Base-by-base conservation (phyloP, 2,329 filamentous ascomycete genomes). In the Aspergillus luchuensis region DNA sequence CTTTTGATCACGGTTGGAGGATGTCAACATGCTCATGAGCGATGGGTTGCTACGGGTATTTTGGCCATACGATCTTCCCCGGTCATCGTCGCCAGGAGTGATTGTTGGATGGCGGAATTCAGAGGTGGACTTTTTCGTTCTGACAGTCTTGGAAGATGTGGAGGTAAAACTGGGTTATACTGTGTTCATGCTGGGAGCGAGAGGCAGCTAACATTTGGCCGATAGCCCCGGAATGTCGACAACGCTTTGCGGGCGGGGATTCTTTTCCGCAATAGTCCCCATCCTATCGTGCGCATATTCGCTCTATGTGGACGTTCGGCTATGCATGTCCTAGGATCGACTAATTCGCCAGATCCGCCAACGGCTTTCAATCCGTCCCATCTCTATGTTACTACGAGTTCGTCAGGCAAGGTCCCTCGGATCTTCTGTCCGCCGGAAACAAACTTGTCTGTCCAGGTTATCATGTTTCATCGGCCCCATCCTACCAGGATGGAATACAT, bases 41-140 rank as follows among this genome's bases (percentile, higher is more conserved):
- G 85, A 95, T 91, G 93, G 91, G 73, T 84, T 98, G 82, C 92
- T 98, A 89, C 92, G 95, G 82, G 89, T 99, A 81, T 98, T 99
- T 82, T 99, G 95, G 95, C 96, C 95, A 71, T 90, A 90, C 72
- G 93, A 96, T 79, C 87, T 91, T 72, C 84, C 86, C 57, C 85
- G 83, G 76, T 90, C 89, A 58, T 85, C 87, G 67, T 83, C 86
- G 59, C 87, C 91, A 45, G 95, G 94, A 48, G 91, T 97, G 62
- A 87, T 99, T 66, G 91, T 99, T 50, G 95, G 95, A 72, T 99
- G 94, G 92, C 88, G 90, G 71, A 99, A 99, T 77, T 97, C 94
- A 39, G 89, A 89, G 51, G 82, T 92, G 56, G 95, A 99, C 77
- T 82, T 98, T 50, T 90, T 98, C 71, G 93, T 98, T 39, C 88